Evolutionary conservation across 1,139 yeast genomes (phyloP).

Genomic region (Sugiyamaella neomexicana): DNA sequence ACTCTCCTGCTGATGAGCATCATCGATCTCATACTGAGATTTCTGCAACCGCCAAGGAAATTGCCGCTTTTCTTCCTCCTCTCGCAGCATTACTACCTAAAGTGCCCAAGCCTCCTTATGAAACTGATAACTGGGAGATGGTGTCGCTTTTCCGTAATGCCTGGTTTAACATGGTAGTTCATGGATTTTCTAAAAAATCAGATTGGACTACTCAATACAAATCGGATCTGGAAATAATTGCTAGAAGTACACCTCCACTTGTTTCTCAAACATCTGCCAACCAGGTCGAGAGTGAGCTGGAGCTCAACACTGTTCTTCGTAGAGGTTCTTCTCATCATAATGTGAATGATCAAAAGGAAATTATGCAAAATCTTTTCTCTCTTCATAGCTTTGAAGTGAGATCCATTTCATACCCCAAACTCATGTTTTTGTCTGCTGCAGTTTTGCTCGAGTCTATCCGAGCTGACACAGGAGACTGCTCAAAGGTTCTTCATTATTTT

Average conservation of each 20-base stretch:
- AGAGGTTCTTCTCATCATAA: conserved; percentile 86
- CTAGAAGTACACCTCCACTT: conserved; percentile 86
- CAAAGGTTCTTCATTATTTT: conserved; percentile 69
- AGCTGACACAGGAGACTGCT: conserved; percentile 77
- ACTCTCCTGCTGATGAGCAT: conserved; percentile 73
- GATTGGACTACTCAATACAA: conserved; percentile 51
- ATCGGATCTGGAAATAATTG: conserved; percentile 63
- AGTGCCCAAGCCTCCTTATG: conserved; percentile 47
- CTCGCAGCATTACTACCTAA: conserved; percentile 73
- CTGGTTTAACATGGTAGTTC: conserved; percentile 94
- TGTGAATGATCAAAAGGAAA: conserved; percentile 71
- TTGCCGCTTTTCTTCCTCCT: conserved; percentile 67
- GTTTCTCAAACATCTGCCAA: conserved; percentile 86
- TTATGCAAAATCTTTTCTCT: conserved; percentile 37
- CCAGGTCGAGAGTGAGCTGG: conserved; percentile 87
- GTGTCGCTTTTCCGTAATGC: conserved; percentile 72
- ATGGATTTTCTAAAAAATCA: conserved; percentile 74
- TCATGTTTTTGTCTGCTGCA: conserved; percentile 86
- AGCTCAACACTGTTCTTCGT: conserved; percentile 84
- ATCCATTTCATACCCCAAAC: conserved; percentile 69
- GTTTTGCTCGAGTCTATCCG: conserved; percentile 76
- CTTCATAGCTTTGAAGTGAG: conserved; percentile 42
- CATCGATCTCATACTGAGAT: conserved; percentile 81
- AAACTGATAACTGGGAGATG: conserved; percentile 49
- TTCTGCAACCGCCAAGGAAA: conserved; percentile 72